Percentiles rank a stretch among this genome's conserved stretches.
Conservation (phyloP, 371 early-diverging fungal genomes). For the Dichotomocladium elegans region DNA sequence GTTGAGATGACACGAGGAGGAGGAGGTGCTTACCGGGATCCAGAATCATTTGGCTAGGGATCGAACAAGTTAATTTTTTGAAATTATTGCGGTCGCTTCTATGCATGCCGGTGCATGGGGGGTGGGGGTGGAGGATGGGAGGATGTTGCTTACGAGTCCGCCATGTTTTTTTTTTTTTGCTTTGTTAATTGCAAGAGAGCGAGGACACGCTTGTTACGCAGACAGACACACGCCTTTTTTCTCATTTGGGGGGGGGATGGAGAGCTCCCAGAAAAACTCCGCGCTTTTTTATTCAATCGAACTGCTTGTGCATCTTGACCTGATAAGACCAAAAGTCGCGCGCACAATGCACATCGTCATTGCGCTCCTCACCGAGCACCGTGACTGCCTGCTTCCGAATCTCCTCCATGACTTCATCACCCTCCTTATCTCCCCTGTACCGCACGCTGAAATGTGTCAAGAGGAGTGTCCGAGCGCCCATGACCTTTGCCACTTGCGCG, state of each 20-base stretch:
- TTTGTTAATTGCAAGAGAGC: too few relatives aligned
- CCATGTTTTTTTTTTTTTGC: not conserved
- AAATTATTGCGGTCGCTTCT: not conserved
- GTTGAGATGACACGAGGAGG: too few relatives aligned
- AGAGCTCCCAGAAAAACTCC: too few relatives aligned
- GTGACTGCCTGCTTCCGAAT: constrained; percentile 39
- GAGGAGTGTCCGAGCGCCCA: constrained; percentile 40
- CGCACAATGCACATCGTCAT: constrained; percentile 36
- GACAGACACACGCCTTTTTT: too few relatives aligned
- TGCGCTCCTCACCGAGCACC: constrained; percentile 31
- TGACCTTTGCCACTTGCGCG: constrained; percentile 36
- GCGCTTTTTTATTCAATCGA: too few relatives aligned
- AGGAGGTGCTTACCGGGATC: constrained; percentile 54
- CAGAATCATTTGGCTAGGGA: constrained; percentile 49
- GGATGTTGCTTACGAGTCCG: constrained; percentile 3
- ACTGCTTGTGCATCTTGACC: constrained; percentile 26
- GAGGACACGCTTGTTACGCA: too few relatives aligned
- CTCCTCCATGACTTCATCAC: constrained; percentile 49
- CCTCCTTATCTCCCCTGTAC: constrained; percentile 51
- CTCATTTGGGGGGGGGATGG: too few relatives aligned
- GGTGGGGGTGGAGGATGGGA: not conserved
- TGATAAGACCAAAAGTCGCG: constrained; percentile 42
- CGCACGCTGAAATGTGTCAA: constrained; percentile 61
- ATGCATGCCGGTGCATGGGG: too few relatives aligned
- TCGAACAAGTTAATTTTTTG: not conserved